Conservation (phyloP, 2,329 filamentous ascomycete genomes). For the Coleophoma cylindrospora region DNA sequence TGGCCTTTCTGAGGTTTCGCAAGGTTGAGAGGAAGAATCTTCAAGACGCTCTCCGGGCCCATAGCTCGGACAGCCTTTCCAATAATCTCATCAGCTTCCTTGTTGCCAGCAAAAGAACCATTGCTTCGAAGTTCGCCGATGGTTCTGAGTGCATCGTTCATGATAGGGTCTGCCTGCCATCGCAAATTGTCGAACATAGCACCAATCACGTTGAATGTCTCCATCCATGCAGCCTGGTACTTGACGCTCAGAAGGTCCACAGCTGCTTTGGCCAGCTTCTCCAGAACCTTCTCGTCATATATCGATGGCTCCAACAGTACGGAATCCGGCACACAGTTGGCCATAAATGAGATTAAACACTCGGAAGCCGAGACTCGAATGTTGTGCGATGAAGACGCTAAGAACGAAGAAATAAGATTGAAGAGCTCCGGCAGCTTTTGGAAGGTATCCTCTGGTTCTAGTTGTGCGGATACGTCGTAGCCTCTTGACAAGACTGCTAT, state of each 20-base stretch:
- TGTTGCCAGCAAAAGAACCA: conserved; percentile 87
- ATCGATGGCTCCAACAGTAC: conserved; percentile 85
- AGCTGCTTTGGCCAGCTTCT: conserved; percentile 70
- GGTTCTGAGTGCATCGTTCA: conserved; percentile 69
- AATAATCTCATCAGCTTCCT: conserved; percentile 87
- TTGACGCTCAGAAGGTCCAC: conserved; percentile 79
- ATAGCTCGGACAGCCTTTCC: conserved; percentile 84
- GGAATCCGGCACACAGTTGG: conserved; percentile 79
- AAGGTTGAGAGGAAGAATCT: conserved; percentile 82
- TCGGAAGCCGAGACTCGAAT: conserved; percentile 93
- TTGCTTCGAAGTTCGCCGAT: conserved; percentile 85
- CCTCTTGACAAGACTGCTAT: conserved; percentile 91
- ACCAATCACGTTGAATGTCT: conserved; percentile 84
- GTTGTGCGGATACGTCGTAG: conserved; percentile 87
- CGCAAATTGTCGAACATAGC: conserved; percentile 83
- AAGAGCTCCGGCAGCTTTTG: conserved; percentile 85
- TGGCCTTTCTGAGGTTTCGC: conserved; percentile 70
- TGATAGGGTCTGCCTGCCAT: conserved; percentile 78
- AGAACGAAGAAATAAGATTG: conserved; percentile 70
- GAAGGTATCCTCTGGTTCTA: conserved; percentile 88
- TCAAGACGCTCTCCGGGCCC: conserved; percentile 80
- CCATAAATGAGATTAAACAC: conserved; percentile 88
- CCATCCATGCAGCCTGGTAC: conserved; percentile 90
- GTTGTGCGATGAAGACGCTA: conserved; percentile 84
- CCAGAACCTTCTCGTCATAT: conserved; percentile 85